Conservation (phyloP, 2,329 filamentous ascomycete genomes). For the Myriosclerotinia curreyana region DNA sequence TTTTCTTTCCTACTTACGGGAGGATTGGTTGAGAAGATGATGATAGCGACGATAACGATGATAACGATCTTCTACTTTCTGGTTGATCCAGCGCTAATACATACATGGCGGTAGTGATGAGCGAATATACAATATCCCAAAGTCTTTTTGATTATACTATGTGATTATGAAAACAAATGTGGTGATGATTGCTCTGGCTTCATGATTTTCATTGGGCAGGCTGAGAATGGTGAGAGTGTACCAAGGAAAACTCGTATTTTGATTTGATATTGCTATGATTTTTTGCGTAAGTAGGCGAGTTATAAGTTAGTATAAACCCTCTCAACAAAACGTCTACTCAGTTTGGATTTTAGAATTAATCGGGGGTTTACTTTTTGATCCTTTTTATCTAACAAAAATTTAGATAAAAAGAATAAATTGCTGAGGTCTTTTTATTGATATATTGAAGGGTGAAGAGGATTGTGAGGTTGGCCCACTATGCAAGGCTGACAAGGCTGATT, state of each 20-base stretch:
- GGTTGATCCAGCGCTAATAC: not conserved
- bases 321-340: too few relatives aligned
- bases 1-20: not conserved
- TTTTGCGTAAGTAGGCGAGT: too few relatives aligned
- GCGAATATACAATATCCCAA: not conserved
- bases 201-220: not conserved
- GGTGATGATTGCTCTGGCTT: not conserved
- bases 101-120: not conserved
- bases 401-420: too few relatives aligned
- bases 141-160: not conserved
- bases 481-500: conserved; percentile 8
- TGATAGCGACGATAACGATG: not conserved
- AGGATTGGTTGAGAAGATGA: conserved; percentile 3
- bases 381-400: too few relatives aligned
- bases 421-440: too few relatives aligned
- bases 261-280: too few relatives aligned
- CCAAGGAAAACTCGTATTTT: too few relatives aligned
- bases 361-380: too few relatives aligned
- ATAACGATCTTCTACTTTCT: not conserved
- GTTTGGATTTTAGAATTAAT: too few relatives aligned
- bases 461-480: not conserved
- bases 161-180: not conserved
- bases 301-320: too few relatives aligned
- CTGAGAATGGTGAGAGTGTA: not conserved
- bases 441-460: too few relatives aligned